phyloP scores from a whole-genome alignment of 2,329 filamentous ascomycete genomes.

The Colletotrichum sojae region DNA sequence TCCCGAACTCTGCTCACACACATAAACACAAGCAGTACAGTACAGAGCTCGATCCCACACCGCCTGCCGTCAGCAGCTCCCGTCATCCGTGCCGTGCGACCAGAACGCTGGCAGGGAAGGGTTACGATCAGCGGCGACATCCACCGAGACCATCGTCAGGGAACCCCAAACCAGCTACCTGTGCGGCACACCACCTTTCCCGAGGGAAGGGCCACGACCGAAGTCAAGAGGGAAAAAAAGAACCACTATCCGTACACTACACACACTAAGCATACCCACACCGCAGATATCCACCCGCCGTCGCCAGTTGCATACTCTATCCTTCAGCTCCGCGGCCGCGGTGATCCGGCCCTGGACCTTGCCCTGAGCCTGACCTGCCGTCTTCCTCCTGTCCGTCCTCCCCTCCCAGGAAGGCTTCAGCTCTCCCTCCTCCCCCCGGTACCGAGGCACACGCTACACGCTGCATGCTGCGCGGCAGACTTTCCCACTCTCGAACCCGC shows the following conservation, averaged over 20 bases:
- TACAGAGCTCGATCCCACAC: constrained; percentile 5
- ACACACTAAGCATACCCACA: neutral
- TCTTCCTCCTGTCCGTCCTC: neutral
- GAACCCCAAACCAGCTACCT: constrained; percentile 16
- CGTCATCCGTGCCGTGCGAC: constrained; percentile 14
- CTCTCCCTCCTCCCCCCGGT: constrained; percentile 21
- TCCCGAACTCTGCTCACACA: constrained; percentile 10
- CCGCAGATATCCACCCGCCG: constrained; percentile 1
- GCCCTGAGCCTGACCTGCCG: constrained; percentile 2
- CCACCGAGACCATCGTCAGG: constrained; percentile 2
- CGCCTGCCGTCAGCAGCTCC: constrained; percentile 2
- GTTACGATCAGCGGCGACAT: constrained; percentile 14
- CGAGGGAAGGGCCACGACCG: too few relatives aligned
- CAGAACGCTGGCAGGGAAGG: neutral
- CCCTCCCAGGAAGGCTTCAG: constrained; percentile 1
- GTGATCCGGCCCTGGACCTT: constrained; percentile 36
- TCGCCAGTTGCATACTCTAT: neutral
- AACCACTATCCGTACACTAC: too few relatives aligned
- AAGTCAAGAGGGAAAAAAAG: too few relatives aligned
- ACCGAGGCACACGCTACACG: constrained; percentile 34
- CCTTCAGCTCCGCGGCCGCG: constrained; percentile 37
- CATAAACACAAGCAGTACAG: neutral
- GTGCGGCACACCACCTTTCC: constrained; percentile 1
- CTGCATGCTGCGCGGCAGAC: neutral
- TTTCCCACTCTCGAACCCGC: constrained; percentile 23